Percentiles rank a stretch among this genome's conserved stretches.
These are phyloP conservation scores for Eremochloa ophiuroides DNA, from an alignment of 176 grass and related monocot species.

Conservation along the genomic window DNA sequence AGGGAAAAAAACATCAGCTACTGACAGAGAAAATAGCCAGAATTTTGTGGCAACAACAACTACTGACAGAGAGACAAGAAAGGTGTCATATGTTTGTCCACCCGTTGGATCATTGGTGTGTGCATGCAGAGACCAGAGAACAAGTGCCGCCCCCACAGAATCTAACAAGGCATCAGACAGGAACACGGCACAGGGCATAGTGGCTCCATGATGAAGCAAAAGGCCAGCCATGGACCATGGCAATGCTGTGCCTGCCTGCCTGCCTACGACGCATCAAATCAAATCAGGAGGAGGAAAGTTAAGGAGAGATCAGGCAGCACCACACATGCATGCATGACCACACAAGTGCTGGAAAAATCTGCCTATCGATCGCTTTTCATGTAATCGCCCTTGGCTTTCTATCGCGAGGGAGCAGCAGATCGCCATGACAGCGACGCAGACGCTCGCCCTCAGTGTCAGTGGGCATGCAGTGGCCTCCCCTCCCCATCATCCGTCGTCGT, in stretches of 20 bases:
- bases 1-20: too few relatives aligned
- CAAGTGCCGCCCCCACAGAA: neutral
- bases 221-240: neutral
- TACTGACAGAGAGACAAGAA: neutral
- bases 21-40: too few relatives aligned
- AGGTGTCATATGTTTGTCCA: neutral
- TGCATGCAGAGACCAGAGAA: neutral
- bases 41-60: too few relatives aligned
- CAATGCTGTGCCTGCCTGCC: neutral
- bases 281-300: neutral
- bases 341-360: neutral
- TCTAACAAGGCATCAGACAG: constrained; percentile 4
- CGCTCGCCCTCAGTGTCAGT: too few relatives aligned
- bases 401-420: neutral
- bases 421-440: constrained; percentile 3
- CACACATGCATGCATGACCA: neutral
- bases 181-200: neutral
- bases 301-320: neutral
- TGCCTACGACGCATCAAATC: constrained; percentile 4
- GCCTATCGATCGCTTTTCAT: too few relatives aligned
- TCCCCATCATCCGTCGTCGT: too few relatives aligned
- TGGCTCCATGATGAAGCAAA: constrained; percentile 19
- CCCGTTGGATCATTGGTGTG: neutral
- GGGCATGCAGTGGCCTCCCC: neutral
- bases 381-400: neutral